These are phyloP conservation scores for Achlya hypogyna DNA, from an alignment of 352 stramenopile genomes.

Conservation along the genomic window DNA sequence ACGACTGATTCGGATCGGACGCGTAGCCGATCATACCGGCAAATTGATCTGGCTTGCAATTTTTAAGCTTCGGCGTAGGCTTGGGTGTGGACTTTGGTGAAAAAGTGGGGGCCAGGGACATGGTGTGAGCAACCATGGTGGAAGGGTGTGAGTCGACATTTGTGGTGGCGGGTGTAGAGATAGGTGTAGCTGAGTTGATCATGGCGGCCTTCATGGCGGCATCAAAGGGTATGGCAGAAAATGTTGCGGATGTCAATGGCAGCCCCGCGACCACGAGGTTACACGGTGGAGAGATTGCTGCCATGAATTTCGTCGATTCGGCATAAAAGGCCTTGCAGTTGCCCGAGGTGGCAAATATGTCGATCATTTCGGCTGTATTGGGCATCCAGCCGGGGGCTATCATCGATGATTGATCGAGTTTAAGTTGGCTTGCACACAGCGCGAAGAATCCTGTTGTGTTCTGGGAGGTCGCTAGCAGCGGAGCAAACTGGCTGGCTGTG, in stretches of 20 bases:
- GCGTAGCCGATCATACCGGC: neutral
- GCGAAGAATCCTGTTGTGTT: neutral
- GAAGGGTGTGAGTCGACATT: neutral
- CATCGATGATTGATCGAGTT: neutral
- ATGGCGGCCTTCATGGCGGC: neutral
- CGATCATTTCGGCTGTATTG: neutral
- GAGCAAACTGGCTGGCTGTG: neutral
- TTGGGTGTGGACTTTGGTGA: neutral
- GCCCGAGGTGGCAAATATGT: neutral
- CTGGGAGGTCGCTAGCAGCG: neutral
- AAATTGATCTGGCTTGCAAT: neutral
- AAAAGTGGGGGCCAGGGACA: neutral
- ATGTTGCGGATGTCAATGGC: neutral
- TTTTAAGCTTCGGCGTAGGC: neutral
- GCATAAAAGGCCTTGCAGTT: conserved; percentile 2
- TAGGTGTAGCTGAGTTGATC: neutral
- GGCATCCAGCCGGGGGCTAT: neutral
- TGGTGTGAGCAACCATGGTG: neutral
- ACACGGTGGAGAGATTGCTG: neutral
- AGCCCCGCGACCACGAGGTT: neutral
- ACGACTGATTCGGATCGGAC: neutral
- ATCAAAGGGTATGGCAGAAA: neutral
- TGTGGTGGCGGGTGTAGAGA: neutral
- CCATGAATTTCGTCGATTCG: neutral
- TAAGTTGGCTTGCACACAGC: neutral